Percentiles rank a stretch among this genome's conserved stretches.
Conservation (phyloP, 2,329 filamentous ascomycete genomes). For the Fusarium sulawesiense region DNA sequence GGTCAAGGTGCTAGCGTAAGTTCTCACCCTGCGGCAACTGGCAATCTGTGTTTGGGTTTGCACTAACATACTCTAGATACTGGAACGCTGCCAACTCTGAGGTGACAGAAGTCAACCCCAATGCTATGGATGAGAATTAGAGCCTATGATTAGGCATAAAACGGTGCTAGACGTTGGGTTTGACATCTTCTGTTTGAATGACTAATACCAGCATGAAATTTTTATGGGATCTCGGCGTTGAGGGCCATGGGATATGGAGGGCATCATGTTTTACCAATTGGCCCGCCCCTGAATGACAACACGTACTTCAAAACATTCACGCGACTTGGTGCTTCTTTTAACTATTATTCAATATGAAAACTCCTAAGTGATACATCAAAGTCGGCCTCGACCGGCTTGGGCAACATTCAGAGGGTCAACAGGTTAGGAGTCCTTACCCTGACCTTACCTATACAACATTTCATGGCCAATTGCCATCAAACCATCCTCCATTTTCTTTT, state of each 20-base stretch:
- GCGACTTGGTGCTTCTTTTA: constrained; percentile 26
- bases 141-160: constrained; percentile 21
- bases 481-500: constrained; percentile 19
- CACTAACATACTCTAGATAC: constrained; percentile 56
- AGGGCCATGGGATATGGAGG: constrained; percentile 49
- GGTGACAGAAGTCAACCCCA: constrained; percentile 65
- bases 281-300: constrained; percentile 45
- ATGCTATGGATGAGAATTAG: constrained; percentile 53
- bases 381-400: constrained; percentile 33
- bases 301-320: constrained; percentile 34
- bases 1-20: constrained; percentile 80
- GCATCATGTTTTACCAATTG: constrained; percentile 48
- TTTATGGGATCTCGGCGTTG: constrained; percentile 52
- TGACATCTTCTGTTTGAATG: constrained; percentile 47
- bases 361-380: constrained; percentile 45
- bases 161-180: constrained; percentile 45
- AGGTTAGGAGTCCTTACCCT: constrained; percentile 62
- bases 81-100: constrained; percentile 70
- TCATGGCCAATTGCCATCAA: constrained; percentile 33
- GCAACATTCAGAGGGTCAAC: constrained; percentile 46
- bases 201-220: constrained; percentile 52
- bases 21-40: constrained; percentile 31
- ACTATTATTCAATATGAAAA: constrained; percentile 34
- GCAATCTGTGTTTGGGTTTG: constrained; percentile 1
- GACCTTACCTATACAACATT: constrained; percentile 61